Evolutionary conservation across 2,329 filamentous ascomycete species (phyloP), one percentile per base, ranked within the genome.

Genomic region (Tolypocladium amazonense): DNA sequence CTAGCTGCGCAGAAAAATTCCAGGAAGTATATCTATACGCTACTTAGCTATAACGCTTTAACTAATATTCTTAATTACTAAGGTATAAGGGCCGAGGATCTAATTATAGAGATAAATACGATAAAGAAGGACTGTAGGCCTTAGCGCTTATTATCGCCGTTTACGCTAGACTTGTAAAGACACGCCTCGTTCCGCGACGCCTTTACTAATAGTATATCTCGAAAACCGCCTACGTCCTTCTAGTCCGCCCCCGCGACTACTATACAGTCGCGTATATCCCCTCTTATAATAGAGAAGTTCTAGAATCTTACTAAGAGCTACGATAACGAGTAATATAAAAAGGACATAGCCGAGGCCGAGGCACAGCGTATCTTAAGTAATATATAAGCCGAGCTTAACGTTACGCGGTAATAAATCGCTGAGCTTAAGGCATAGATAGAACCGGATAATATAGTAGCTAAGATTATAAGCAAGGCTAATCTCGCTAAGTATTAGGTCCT

Each of bases 1-100:
- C 76, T 88, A 11, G 85, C 86, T 0, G 91, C 93, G 11, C 87
- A 92, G 68, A 88, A 90, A 60, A 90, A 92, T 59, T 91, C 93
- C 23, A 87, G 92, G 52, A 96, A 97, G 67, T 95, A 92, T 65
- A 88, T 96, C 59, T 88, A 94, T 75, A 79, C 87, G 77, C 73
- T 91, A 77, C 73, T 92, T 71, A 86, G 86, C 39, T 88, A 93
- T 57, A 91, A 92, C 62, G 92, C 92, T 4, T 85, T 87, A 3
- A 89, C 91, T 0, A 87, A 96, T 67, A 88, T 97, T 58, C 81
- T 85, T 25, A 99, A 97, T 71, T 79, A 85, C 58, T 85, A 90
- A 60, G 90, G 92, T 33, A 82, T 96, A 63, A 89, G 90, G 1
- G 92, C 92, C 14, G 90, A 96, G 67, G 88, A 93, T 64, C 79